Percentiles rank a stretch among this genome's conserved stretches.
Conservation (phyloP, 495 filamentous ascomycete genomes). For the Evansstolkia leycettana region DNA sequence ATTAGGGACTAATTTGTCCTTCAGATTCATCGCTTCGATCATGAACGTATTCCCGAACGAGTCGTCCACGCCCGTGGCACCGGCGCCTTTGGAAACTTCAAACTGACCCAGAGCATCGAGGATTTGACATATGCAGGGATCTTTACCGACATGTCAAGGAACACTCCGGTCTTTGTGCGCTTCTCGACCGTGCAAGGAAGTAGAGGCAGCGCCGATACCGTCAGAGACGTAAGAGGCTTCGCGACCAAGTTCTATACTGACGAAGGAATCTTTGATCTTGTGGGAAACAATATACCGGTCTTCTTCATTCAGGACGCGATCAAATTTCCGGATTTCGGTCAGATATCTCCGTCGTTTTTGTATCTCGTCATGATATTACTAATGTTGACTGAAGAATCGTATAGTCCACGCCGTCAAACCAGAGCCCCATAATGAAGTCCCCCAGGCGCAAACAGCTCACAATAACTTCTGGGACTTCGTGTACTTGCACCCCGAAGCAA, state of each 20-base stretch:
- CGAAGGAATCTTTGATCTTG: constrained; percentile 53
- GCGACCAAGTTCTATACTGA: constrained; percentile 62
- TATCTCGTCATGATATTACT: constrained; percentile 4
- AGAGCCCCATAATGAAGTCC: constrained; percentile 56
- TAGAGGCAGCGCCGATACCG: constrained; percentile 67
- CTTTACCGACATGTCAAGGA: constrained; percentile 66
- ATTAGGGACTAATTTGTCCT: no score
- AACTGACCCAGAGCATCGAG: constrained; percentile 51
- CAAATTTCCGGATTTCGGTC: constrained; percentile 50
- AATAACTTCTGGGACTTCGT: constrained; percentile 38
- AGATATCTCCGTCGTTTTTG: not conserved
- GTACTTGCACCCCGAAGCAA: constrained; percentile 53
- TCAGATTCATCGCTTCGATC: constrained; percentile 71
- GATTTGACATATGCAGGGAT: constrained; percentile 63
- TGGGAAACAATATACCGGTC: constrained; percentile 60
- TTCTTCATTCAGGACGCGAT: constrained; percentile 59
- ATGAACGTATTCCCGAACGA: constrained; percentile 79
- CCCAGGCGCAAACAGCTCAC: constrained; percentile 37
- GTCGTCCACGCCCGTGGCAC: constrained; percentile 81
- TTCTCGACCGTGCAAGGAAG: constrained; percentile 78
- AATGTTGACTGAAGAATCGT: constrained; percentile 38
- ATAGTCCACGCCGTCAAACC: constrained; percentile 60
- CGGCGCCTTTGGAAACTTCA: constrained; percentile 79
- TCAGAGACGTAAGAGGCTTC: constrained; percentile 73
- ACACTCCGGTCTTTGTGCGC: constrained; percentile 68